These are phyloP conservation scores for Zelonia costaricensis DNA, from an alignment of 208 protist genomes.

Conservation along the genomic window DNA sequence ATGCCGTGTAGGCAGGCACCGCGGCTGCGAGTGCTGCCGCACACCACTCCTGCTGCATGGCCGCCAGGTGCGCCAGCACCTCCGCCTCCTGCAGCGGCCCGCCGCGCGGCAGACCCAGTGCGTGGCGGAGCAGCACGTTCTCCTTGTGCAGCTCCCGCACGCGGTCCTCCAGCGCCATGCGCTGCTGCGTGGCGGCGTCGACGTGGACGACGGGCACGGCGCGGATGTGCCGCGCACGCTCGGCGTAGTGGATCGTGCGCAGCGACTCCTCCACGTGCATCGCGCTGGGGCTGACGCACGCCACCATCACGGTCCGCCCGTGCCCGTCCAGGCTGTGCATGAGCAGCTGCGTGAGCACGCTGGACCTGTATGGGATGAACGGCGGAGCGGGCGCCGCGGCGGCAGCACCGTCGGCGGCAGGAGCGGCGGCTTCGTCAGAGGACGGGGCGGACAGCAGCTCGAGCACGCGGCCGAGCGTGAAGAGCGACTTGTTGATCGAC, in stretches of 20 bases:
- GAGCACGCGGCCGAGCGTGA: slow-evolving; percentile 90
- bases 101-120: slow-evolving; percentile 11
- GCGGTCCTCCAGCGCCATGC: slow-evolving; percentile 46
- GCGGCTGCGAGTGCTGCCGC: background rate
- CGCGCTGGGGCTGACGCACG: slow-evolving; percentile 76
- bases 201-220: slow-evolving; percentile 55
- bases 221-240: slow-evolving; percentile 69
- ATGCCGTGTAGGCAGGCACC: background rate
- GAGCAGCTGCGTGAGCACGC: slow-evolving; percentile 84
- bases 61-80: slow-evolving; percentile 14
- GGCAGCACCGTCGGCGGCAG: background rate
- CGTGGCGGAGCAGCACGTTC: slow-evolving; percentile 54
- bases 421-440: background rate
- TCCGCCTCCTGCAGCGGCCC: slow-evolving; percentile 8
- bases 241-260: slow-evolving; percentile 79
- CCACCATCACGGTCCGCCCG: slow-evolving; percentile 73
- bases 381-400: background rate
- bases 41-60: slow-evolving; percentile 2
- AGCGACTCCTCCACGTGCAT: slow-evolving; percentile 80
- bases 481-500: slow-evolving; percentile 91
- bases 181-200: slow-evolving; percentile 56
- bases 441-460: slow-evolving; percentile 55
- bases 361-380: slow-evolving; percentile 88
- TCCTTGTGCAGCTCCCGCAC: slow-evolving; percentile 44
- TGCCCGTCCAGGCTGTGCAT: slow-evolving; percentile 85